Evolutionary conservation across 768 basidiomycete species (phyloP), one percentile per base, ranked within the genome.

Genomic region (Lactarius hengduanensis): DNA sequence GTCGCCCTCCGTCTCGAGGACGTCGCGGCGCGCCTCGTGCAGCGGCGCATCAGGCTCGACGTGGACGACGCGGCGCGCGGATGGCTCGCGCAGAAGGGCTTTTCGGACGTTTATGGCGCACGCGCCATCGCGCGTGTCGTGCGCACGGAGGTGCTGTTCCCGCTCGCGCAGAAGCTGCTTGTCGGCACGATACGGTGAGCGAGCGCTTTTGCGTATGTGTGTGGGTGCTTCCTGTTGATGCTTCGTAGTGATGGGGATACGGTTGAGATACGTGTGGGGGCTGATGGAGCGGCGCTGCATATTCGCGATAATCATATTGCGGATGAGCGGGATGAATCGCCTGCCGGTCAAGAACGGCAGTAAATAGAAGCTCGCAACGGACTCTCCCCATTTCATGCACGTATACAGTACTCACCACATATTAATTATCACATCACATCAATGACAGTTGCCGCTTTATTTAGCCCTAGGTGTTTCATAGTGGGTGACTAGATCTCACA

Each of bases 91-190:
- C 73, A 83, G 64, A 82, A 86, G 56, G 94, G 94, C 0, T 95
- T 92, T 74, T 94, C 92, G 4, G 86, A 91, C 56, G 76, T 88
- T 30, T 96, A 95, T 74, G 94, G 94, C 28, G 94, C 94, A 0
- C 82, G 94, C 38, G 90, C 92, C 7, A 92, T 96, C 63, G 91
- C 91, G 9, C 79, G 94, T n/a, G 86, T 94, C 22, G 91, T 96
- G 4, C 80, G 91, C 60, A 88, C 88, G 60, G 85, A 90, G 71
- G 89, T 97, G 11, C 76, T 94, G 54, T 91, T 91, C 79, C 91
- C 89, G 28, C 78, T 96, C 22, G 94, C 94, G 0, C 86, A 86
- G 74, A 90, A 90, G 74, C 72, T 96, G 72, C 76, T 97, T 68
- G 82, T 82, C 54, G 94, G 94, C 0, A 90, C 88, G 4, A 87